These are phyloP conservation scores for Daphne laureola DNA, from an alignment of 441 rosid species.

Conservation along the genomic window DNA sequence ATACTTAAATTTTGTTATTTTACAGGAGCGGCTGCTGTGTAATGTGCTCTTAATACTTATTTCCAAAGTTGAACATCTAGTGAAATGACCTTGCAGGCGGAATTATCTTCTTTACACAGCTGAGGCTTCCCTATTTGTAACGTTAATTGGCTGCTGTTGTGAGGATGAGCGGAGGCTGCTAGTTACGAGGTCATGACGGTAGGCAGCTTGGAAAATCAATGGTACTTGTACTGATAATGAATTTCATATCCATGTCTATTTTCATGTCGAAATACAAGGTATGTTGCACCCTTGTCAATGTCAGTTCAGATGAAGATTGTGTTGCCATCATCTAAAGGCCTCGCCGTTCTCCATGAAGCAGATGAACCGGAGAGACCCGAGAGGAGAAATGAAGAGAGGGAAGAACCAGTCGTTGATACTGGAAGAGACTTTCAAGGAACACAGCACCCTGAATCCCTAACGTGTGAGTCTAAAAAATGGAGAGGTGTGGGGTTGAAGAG, in stretches of 20 bases:
- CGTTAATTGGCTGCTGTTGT: conserved; percentile 66
- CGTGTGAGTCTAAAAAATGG: too few species aligned
- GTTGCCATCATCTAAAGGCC: conserved; percentile 69
- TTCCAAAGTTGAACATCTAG: too few species aligned
- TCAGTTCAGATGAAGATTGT: conserved; percentile 74
- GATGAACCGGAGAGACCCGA: conserved; percentile 54
- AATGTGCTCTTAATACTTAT: too few species aligned
- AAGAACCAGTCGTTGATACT: conserved; percentile 77
- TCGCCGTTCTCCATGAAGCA: conserved; percentile 67
- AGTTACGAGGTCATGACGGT: conserved; percentile 72
- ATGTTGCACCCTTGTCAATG: conserved; percentile 55
- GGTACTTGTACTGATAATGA: too few species aligned
- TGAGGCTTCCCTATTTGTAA: conserved; percentile 61
- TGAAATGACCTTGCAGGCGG: conserved; percentile 37
- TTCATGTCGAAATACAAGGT: conserved; percentile 29
- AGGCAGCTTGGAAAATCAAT: conserved; percentile 74
- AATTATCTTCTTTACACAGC: conserved; percentile 70
- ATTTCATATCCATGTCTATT: too few species aligned
- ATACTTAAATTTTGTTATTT: too few species aligned
- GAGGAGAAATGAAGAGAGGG: too few species aligned
- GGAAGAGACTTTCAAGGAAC: conserved; percentile 78
- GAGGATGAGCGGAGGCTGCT: conserved; percentile 69
- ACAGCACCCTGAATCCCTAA: conserved; percentile 77
- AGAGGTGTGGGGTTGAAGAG: too few species aligned
- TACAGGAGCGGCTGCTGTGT: too few species aligned